These are phyloP conservation scores for Aspergillus calidoustus DNA, from an alignment of 2,329 filamentous ascomycete species.

Conservation along the genomic window DNA sequence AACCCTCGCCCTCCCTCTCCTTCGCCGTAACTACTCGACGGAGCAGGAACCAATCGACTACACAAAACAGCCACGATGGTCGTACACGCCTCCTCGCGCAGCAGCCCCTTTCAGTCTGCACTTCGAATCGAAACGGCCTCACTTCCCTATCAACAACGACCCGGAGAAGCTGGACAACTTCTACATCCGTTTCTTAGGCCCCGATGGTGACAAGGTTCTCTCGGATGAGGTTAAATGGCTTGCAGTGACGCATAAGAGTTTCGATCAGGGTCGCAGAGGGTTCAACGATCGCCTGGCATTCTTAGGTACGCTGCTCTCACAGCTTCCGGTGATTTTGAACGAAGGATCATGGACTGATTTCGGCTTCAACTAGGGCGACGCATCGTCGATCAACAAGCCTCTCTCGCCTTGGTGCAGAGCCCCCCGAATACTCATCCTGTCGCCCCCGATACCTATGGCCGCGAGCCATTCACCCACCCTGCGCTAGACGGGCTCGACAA, in stretches of 20 bases:
- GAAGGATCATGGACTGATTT: not conserved
- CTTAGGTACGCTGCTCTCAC: conserved; percentile 63
- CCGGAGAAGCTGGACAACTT: conserved; percentile 74
- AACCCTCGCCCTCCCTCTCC: conserved; percentile 22
- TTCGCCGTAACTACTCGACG: conserved; percentile 34
- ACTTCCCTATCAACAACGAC: conserved; percentile 73
- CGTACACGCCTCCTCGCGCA: conserved; percentile 70
- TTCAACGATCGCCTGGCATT: conserved; percentile 95
- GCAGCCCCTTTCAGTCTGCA: conserved; percentile 65
- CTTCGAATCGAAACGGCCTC: conserved; percentile 37
- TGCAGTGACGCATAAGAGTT: conserved; percentile 96
- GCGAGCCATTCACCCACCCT: conserved; percentile 71
- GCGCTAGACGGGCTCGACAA: conserved; percentile 75
- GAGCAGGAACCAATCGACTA: conserved; percentile 37
- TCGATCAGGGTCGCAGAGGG: conserved; percentile 89
- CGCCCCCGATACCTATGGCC: conserved; percentile 57
- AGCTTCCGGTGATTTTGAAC: not conserved
- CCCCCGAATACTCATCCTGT: conserved; percentile 39
- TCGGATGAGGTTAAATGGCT: conserved; percentile 96
- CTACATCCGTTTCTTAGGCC: conserved; percentile 77
- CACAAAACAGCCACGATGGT: conserved; percentile 65
- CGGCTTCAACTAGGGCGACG: conserved; percentile 58
- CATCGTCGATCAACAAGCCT: conserved; percentile 67
- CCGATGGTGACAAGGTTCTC: conserved; percentile 72
- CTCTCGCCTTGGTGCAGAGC: conserved; percentile 62